These are phyloP conservation scores for Paraphoma chrysanthemicola DNA, from an alignment of 2,329 filamentous ascomycete species.

Conservation along the genomic window DNA sequence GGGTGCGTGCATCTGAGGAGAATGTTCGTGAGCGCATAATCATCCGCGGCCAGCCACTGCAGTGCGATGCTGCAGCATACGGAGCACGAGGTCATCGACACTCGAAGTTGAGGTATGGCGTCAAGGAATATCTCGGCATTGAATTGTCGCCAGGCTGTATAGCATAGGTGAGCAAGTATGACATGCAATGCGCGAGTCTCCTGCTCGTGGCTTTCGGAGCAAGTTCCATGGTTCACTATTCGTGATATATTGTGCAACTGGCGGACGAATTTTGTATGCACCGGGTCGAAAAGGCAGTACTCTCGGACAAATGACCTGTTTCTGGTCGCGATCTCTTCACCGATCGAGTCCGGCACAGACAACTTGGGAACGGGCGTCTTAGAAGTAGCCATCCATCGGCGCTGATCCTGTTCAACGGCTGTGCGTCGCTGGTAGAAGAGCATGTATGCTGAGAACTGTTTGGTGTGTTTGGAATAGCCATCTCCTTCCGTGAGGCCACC, in stretches of 20 bases:
- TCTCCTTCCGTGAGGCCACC: conserved; percentile 49
- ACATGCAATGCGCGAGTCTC: conserved; percentile 62
- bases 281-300: conserved; percentile 79
- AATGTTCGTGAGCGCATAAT: conserved; percentile 68
- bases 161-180: conserved; percentile 72
- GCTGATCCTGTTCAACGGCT: conserved; percentile 58
- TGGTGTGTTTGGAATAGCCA: conserved; percentile 33
- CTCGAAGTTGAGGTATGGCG: conserved; percentile 61
- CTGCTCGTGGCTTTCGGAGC: conserved; percentile 54
- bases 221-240: conserved; percentile 56
- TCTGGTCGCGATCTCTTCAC: conserved; percentile 68
- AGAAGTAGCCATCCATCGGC: conserved; percentile 48
- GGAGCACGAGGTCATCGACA: conserved; percentile 58
- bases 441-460: conserved; percentile 83
- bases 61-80: conserved; percentile 66
- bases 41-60: conserved; percentile 65
- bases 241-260: conserved; percentile 66
- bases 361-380: conserved; percentile 55
- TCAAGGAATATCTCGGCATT: conserved; percentile 68
- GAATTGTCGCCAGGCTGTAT: conserved; percentile 75
- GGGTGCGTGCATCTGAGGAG: conserved; percentile 50
- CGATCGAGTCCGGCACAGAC: conserved; percentile 53
- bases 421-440: conserved; percentile 90
- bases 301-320: conserved; percentile 77
- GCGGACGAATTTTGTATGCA: conserved; percentile 72